phyloP scores from a whole-genome alignment of 2,329 filamentous ascomycete genomes.

The Dactylellina sp. region DNA sequence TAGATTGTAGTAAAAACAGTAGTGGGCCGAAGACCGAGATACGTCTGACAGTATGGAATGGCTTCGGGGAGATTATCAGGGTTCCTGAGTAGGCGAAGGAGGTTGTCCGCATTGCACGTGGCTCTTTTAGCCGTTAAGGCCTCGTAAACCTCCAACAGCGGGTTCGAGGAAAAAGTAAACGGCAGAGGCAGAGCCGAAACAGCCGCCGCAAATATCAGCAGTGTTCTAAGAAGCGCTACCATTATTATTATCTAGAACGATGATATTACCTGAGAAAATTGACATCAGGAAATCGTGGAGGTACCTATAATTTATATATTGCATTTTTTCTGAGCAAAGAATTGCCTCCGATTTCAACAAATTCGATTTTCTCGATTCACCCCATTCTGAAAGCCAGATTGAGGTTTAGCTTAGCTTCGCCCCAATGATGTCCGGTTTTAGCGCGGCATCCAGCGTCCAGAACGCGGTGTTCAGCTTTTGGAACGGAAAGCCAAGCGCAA shows the following conservation, averaged over 20 bases:
- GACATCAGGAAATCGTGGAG: neutral
- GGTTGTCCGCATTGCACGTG: constrained; percentile 21
- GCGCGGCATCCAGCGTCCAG: no score
- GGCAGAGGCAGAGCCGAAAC: constrained; percentile 25
- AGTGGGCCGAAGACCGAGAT: neutral
- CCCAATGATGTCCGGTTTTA: no score
- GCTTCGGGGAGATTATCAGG: constrained; percentile 16
- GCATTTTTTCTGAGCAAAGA: neutral
- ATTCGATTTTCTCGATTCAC: constrained; percentile 1
- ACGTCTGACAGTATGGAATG: constrained; percentile 23
- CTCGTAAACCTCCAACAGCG: constrained; percentile 2
- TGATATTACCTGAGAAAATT: neutral
- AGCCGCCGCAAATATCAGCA: constrained; percentile 13
- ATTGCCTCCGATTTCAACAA: neutral
- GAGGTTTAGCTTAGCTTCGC: no score
- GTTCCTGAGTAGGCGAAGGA: constrained; percentile 16
- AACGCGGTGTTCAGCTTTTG: no score
- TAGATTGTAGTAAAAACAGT: constrained; percentile 14
- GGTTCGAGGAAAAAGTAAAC: neutral
- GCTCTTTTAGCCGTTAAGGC: constrained; percentile 11
- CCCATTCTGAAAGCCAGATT: no score
- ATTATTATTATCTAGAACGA: neutral
- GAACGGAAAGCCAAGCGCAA: no score
- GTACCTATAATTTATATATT: constrained; percentile 1
- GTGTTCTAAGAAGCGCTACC: constrained; percentile 8